Conservation (phyloP, 306 rosid genomes). For the Rosa multiflora region DNA sequence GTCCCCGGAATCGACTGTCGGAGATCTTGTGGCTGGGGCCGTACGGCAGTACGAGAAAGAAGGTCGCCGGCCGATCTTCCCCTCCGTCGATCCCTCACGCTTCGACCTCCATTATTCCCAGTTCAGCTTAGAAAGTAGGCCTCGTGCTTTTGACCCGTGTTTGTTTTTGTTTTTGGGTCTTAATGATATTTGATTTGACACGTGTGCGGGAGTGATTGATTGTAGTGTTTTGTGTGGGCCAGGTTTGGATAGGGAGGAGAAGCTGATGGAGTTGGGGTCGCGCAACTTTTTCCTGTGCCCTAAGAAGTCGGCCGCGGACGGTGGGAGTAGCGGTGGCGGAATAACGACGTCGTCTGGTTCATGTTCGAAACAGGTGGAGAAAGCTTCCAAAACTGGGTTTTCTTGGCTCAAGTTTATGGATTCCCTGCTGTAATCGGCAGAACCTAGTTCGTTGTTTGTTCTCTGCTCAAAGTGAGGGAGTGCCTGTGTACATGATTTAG, state of each 20-base stretch:
- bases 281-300: slow-evolving; percentile 75
- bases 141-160: neutral
- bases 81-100: slow-evolving; percentile 32
- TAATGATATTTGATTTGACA: neutral
- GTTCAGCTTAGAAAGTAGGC: slow-evolving; percentile 90
- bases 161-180: neutral
- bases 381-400: slow-evolving; percentile 38
- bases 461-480: neutral
- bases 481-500: neutral
- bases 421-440: slow-evolving; percentile 37
- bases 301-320: slow-evolving; percentile 24
- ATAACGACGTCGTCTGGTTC: slow-evolving; percentile 35
- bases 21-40: slow-evolving; percentile 54
- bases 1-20: slow-evolving; percentile 54
- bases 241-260: slow-evolving; percentile 71
- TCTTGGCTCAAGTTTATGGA: slow-evolving; percentile 68
- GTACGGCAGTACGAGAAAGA: slow-evolving; percentile 62
- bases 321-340: slow-evolving; percentile 19
- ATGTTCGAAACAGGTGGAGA: slow-evolving; percentile 52
- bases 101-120: slow-evolving; percentile 92
- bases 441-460: neutral
- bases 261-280: slow-evolving; percentile 60
- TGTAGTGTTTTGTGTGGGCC: slow-evolving; percentile 9
- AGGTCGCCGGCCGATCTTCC: slow-evolving; percentile 72
- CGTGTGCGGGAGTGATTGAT: slow-evolving; percentile 17